Evolutionary conservation across 352 stramenopile genomes (phyloP).

Genomic region (Pythium volutum): DNA sequence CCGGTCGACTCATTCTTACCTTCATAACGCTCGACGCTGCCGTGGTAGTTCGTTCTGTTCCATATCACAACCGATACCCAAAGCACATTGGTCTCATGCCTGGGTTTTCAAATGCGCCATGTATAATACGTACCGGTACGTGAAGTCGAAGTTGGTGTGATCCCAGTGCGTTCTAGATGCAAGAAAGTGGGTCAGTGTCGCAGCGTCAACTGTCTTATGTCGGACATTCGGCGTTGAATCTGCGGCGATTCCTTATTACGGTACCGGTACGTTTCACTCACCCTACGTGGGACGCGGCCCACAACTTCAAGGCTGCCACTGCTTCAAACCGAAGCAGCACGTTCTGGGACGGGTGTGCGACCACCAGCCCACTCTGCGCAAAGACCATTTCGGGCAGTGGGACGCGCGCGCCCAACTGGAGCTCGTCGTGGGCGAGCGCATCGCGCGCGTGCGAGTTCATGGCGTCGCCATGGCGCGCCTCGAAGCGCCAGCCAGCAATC

Average conservation of each 20-base stretch:
- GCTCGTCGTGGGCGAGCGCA: constrained; percentile 25
- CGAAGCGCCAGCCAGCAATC: constrained; percentile 45
- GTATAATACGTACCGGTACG: constrained; percentile 38
- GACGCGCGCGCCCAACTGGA: constrained; percentile 32
- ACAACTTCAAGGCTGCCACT: constrained; percentile 38
- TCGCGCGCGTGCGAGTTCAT: constrained; percentile 42
- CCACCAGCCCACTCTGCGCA: constrained; percentile 30
- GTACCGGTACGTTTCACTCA: no score
- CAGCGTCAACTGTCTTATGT: background rate
- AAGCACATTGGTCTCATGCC: no score
- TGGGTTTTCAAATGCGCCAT: background rate
- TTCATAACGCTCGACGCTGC: constrained; percentile 29
- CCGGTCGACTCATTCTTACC: background rate
- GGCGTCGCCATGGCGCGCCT: constrained; percentile 29
- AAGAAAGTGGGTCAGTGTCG: background rate
- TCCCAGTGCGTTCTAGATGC: constrained; percentile 18
- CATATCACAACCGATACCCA: background rate
- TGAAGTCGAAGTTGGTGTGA: constrained; percentile 53
- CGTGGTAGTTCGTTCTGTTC: constrained; percentile 35
- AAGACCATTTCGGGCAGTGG: constrained; percentile 64
- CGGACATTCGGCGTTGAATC: background rate
- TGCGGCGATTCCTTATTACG: no score
- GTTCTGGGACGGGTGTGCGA: constrained; percentile 28
- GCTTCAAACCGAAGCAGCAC: constrained; percentile 44
- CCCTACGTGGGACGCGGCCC: constrained; percentile 28